Percentiles rank a stretch among this genome's conserved stretches.
Evolutionary conservation across 305 asterid genomes (phyloP).

Genomic region (Fraxinus sp.): DNA sequence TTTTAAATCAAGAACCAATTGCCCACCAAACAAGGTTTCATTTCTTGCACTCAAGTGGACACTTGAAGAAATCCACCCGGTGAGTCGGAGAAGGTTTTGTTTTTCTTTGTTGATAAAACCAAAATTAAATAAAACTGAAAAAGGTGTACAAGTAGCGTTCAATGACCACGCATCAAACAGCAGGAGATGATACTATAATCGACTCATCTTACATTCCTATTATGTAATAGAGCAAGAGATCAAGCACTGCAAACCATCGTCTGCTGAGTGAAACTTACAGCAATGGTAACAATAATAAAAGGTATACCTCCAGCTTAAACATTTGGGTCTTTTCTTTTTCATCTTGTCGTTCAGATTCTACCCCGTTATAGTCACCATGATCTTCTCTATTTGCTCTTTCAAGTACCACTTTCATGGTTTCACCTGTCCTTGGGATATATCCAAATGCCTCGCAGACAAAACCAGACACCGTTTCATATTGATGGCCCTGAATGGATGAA

Average conservation of each 20-base stretch:
- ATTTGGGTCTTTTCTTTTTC: slow-evolving; percentile 64
- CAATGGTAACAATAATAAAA: background rate
- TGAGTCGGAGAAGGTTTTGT: background rate
- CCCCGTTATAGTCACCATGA: slow-evolving; percentile 52
- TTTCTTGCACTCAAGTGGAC: background rate
- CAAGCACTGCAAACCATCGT: background rate
- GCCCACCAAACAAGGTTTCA: background rate
- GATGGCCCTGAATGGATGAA: slow-evolving; percentile 72
- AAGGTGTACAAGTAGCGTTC: background rate
- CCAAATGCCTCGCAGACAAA: slow-evolving; percentile 98
- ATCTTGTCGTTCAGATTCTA: slow-evolving; percentile 61
- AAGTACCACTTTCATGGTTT: slow-evolving; percentile 77
- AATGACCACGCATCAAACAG: background rate
- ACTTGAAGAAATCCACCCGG: background rate
- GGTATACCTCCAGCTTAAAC: slow-evolving; percentile 84
- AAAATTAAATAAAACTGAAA: background rate
- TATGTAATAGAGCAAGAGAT: background rate
- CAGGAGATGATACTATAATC: background rate
- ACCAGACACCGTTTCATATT: slow-evolving; percentile 97
- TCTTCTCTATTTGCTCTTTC: slow-evolving; percentile 77
- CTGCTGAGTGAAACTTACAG: background rate
- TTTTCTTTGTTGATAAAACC: background rate
- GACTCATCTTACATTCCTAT: background rate
- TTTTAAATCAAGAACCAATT: background rate
- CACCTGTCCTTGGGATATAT: slow-evolving; percentile 95